These are phyloP conservation scores for Phytophthora hibernalis DNA, from an alignment of 352 stramenopile genomes.

Conservation along the genomic window DNA sequence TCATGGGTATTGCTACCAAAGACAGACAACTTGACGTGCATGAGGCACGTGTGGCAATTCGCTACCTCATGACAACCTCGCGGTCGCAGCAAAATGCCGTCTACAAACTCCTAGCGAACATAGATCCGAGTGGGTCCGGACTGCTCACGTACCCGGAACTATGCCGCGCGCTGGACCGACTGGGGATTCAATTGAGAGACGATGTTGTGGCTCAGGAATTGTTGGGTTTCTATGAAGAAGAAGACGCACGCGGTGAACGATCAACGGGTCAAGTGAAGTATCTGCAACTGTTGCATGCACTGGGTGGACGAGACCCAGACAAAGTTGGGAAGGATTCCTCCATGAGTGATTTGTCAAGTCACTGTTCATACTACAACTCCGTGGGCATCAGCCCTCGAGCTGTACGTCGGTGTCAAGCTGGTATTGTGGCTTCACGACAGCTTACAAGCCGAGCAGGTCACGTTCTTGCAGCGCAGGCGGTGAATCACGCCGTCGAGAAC, in stretches of 20 bases:
- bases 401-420: slow-evolving; percentile 36
- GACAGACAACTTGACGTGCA: slow-evolving; percentile 45
- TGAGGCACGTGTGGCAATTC: slow-evolving; percentile 56
- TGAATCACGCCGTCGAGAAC: slow-evolving; percentile 35
- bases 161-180: slow-evolving; percentile 62
- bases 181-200: slow-evolving; percentile 52
- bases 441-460: slow-evolving; percentile 47
- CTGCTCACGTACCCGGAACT: slow-evolving; percentile 67
- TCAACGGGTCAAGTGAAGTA: slow-evolving; percentile 63
- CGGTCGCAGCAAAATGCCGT: slow-evolving; percentile 51
- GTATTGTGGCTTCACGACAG: slow-evolving; percentile 24
- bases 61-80: slow-evolving; percentile 58
- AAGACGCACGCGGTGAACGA: slow-evolving; percentile 56
- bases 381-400: slow-evolving; percentile 69
- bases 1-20: slow-evolving; percentile 18
- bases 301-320: slow-evolving; percentile 70
- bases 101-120: slow-evolving; percentile 69
- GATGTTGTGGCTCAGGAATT: slow-evolving; percentile 51
- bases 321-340: slow-evolving; percentile 52
- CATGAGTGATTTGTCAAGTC: slow-evolving; percentile 75
- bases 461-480: slow-evolving; percentile 48
- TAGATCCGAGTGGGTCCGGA: slow-evolving; percentile 64
- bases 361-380: slow-evolving; percentile 82
- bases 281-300: slow-evolving; percentile 64
- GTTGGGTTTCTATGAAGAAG: slow-evolving; percentile 56